phyloP scores from a whole-genome alignment of 306 rosid genomes.

The Spatholobus suberectus region DNA sequence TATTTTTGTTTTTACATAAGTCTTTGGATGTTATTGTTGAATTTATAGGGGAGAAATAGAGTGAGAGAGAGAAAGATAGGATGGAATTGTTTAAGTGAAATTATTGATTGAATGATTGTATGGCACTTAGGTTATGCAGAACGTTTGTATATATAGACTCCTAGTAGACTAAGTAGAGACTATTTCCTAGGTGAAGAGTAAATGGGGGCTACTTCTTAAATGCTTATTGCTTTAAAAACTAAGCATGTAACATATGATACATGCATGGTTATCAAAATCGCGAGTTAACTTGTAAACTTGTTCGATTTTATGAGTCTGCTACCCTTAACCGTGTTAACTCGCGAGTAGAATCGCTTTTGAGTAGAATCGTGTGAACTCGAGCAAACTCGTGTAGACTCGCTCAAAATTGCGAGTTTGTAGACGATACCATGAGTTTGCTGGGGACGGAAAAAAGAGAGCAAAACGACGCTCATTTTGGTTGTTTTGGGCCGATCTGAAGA shows the following conservation, averaged over 20 bases:
- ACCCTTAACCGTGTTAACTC: no score
- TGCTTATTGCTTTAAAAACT: background rate
- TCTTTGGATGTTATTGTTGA: background rate
- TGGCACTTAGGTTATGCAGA: background rate
- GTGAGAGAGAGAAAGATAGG: background rate
- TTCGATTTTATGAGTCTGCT: no score
- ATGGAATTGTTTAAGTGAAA: background rate
- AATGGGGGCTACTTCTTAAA: background rate
- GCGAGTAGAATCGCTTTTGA: no score
- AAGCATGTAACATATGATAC: background rate
- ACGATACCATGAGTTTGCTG: no score
- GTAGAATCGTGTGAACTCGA: no score
- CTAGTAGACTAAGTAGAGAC: background rate
- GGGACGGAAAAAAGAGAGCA: no score
- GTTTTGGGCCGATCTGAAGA: no score
- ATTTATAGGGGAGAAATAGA: background rate
- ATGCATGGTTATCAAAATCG: no score
- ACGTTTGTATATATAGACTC: background rate
- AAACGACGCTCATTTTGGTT: no score
- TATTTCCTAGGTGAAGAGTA: background rate
- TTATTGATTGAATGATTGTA: background rate
- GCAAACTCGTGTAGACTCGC: no score
- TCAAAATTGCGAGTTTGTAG: no score
- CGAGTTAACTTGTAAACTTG: no score
- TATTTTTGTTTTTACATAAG: slow-evolving; percentile 23